These are phyloP conservation scores for Fusarium tricinctum DNA, from an alignment of 2,329 filamentous ascomycete species.

Conservation along the genomic window DNA sequence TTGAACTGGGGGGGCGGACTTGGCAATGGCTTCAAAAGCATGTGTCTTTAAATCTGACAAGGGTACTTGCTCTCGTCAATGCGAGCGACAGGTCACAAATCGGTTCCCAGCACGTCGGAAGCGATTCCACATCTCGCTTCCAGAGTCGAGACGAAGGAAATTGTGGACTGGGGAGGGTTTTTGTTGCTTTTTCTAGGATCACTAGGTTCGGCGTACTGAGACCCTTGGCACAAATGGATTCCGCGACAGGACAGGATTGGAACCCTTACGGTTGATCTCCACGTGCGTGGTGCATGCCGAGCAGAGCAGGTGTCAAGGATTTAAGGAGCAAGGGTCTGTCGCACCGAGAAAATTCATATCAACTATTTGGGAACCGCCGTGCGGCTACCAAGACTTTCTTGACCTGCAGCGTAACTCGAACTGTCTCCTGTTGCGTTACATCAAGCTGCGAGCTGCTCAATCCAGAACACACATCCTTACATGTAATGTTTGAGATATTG, in stretches of 20 bases:
- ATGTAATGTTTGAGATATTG: background rate
- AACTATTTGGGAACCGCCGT: no score
- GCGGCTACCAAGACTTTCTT: no score
- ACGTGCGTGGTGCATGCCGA: background rate
- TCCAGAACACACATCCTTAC: background rate
- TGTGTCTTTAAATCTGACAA: background rate
- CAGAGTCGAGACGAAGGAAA: background rate
- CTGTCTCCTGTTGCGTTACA: background rate
- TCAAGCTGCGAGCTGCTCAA: background rate
- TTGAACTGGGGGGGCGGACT: background rate
- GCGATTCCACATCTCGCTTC: background rate
- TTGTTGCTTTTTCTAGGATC: background rate
- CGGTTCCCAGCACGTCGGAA: background rate
- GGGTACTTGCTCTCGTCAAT: background rate
- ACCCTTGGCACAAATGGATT: background rate
- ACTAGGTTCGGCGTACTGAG: background rate
- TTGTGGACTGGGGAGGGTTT: background rate
- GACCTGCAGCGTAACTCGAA: no score
- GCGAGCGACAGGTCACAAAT: background rate
- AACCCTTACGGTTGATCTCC: conserved; percentile 6
- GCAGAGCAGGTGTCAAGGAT: background rate
- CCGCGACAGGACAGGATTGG: background rate
- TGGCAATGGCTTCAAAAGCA: background rate
- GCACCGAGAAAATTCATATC: background rate
- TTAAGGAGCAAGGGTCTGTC: background rate